Evolutionary conservation across 768 basidiomycete species (phyloP), one percentile per base, ranked within the genome.

Genomic region (Xanthoconium stramineum): DNA sequence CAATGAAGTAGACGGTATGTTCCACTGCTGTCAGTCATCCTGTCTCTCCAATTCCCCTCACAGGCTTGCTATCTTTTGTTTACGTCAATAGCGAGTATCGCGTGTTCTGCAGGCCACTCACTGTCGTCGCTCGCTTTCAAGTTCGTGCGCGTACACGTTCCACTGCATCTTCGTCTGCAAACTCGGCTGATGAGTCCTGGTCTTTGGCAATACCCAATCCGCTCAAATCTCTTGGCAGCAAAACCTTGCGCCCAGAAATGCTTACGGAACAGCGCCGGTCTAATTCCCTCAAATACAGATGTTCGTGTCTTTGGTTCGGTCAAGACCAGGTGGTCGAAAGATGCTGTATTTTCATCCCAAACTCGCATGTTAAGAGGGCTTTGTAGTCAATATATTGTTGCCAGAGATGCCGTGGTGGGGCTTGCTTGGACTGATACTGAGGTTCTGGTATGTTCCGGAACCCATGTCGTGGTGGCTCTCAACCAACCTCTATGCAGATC

Each of bases 131-230:
- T 14, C 47, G 28, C 14, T 65, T 55, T 29, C 62, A 70, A 3
- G 50, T 56, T 38, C 55, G 38, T 4, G 47, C 52, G 12, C 47
- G 58, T 35, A 33, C 55, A 19, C 58, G 52, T 19, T 67, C 70
- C 11, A 37, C 47, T 8, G 44, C 59, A 12, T 58, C 66, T 48
- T 69, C 57, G 12, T 52, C 58, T 6, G 46, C 51, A 8, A 61
- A 61, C n/a, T 68, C 68, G n/a, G 35, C 40, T 5, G 68, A 69
- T 1, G 70, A 68, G 28, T 39, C 38, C 12, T 59, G 65, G 29
- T 59, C 74, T 11, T 66, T 83, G n/a, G 75, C 77, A 1, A 70
- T 88, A n/a, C 76, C 85, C 8, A 86, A 84, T 57, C 79, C 84
- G 4, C 84, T 90, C 75, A 90, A 84, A 65, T 72, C 76, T 2